A percentile compares a stretch with the other conserved stretches of the same genome.
phyloP scores from a whole-genome alignment of 2,329 filamentous ascomycete species.

The Zymoseptoria pseudotritici region DNA sequence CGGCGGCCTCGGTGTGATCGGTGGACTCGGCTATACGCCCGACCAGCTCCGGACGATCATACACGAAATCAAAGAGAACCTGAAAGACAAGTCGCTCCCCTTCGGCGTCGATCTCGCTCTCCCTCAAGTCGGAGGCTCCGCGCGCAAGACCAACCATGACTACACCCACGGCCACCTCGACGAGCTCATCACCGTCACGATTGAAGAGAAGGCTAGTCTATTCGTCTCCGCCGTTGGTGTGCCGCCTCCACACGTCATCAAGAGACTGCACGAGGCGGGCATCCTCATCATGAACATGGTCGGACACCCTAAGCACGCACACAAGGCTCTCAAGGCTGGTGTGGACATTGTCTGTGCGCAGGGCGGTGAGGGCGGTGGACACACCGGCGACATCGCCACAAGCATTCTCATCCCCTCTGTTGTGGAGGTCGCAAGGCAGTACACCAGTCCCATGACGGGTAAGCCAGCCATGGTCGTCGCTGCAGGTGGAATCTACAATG shows the following conservation, averaged over 20 bases:
- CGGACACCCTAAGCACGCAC: slow-evolving; percentile 81
- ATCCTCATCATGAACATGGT: slow-evolving; percentile 97
- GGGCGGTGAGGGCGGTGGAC: slow-evolving; percentile 86
- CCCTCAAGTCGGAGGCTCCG: slow-evolving; percentile 75
- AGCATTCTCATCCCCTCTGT: slow-evolving; percentile 82
- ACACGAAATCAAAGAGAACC: slow-evolving; percentile 71
- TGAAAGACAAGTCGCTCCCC: slow-evolving; percentile 60
- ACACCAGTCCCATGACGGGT: slow-evolving; percentile 64
- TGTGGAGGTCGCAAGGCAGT: slow-evolving; percentile 70
- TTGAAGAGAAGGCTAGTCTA: slow-evolving; percentile 72
- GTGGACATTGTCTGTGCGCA: slow-evolving; percentile 90
- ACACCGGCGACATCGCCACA: slow-evolving; percentile 81
- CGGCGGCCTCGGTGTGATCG: slow-evolving; percentile 64
- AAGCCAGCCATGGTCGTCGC: slow-evolving; percentile 72
- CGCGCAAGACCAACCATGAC: slow-evolving; percentile 88
- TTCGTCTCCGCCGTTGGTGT: slow-evolving; percentile 88
- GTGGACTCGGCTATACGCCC: slow-evolving; percentile 62
- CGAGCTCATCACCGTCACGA: slow-evolving; percentile 78
- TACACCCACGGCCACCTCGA: slow-evolving; percentile 87
- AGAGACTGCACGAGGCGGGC: slow-evolving; percentile 67
- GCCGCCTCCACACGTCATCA: slow-evolving; percentile 65
- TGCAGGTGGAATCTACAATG: slow-evolving; percentile 80
- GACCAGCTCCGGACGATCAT: slow-evolving; percentile 71
- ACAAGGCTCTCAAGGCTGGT: slow-evolving; percentile 77
- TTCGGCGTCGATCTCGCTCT: slow-evolving; percentile 90